Evolutionary conservation across 768 basidiomycete species (phyloP).

Genomic region (Wakefieldia striispora): DNA sequence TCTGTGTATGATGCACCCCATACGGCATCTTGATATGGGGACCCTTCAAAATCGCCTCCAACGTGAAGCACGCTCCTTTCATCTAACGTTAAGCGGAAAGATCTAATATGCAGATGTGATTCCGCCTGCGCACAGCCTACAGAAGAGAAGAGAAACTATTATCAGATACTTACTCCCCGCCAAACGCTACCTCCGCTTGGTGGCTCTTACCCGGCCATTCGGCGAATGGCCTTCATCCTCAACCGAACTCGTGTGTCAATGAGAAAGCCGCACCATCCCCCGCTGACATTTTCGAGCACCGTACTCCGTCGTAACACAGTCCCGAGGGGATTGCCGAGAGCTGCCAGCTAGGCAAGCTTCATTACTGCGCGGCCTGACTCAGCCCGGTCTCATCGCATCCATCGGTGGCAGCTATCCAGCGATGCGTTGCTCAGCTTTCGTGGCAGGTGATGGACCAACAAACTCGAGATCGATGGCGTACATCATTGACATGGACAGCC

Average conservation of each 20-base stretch:
- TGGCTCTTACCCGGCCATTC: not conserved
- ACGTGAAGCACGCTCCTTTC: constrained; percentile 31
- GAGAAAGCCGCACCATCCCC: constrained; percentile 6
- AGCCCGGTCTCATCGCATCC: constrained; percentile 12
- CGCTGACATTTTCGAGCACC: not conserved
- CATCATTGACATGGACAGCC: constrained; percentile 9
- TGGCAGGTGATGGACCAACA: constrained; percentile 27
- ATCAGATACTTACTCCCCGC: not conserved
- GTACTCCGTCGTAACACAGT: not conserved
- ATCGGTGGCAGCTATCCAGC: constrained; percentile 17
- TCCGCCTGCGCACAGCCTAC: constrained; percentile 26
- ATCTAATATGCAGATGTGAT: constrained; percentile 32
- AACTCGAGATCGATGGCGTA: constrained; percentile 15
- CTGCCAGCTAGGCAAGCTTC: constrained; percentile 13
- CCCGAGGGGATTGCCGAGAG: constrained; percentile 23
- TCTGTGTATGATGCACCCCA: constrained; percentile 33
- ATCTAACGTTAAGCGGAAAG: constrained; percentile 38
- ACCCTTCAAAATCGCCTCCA: constrained; percentile 23
- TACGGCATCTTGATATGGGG: constrained; percentile 35
- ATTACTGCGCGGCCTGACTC: constrained; percentile 22
- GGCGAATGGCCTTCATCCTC: not conserved
- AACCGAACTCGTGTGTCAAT: constrained; percentile 4
- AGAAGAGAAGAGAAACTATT: constrained; percentile 10
- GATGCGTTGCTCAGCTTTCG: constrained; percentile 5
- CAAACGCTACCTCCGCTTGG: constrained; percentile 14